These are phyloP conservation scores for Fraxinus pennsylvanica DNA, from an alignment of 257 asterid species.

Conservation along the genomic window DNA sequence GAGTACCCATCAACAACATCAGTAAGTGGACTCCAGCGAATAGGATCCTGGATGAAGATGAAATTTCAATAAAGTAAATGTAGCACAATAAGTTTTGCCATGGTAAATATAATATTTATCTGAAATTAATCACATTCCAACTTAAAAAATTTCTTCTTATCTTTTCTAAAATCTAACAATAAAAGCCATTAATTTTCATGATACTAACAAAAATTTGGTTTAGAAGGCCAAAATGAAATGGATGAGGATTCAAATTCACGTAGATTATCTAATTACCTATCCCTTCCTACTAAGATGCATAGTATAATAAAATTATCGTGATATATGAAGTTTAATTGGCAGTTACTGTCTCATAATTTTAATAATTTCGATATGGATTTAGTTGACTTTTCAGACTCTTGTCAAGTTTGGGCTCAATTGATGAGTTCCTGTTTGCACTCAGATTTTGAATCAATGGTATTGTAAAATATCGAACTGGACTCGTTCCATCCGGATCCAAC, in stretches of 20 bases:
- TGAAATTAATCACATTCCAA: slow-evolving; percentile 1
- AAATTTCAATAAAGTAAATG: slow-evolving; percentile 22
- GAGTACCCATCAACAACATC: slow-evolving; percentile 99
- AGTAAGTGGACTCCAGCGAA: slow-evolving; percentile 96
- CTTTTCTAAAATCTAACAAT: background rate
- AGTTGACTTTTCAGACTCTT: background rate
- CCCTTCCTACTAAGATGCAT: background rate
- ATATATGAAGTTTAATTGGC: background rate
- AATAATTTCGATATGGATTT: background rate
- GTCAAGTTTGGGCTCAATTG: background rate
- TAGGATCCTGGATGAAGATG: slow-evolving; percentile 74
- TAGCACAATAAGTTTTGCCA: background rate
- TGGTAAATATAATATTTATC: slow-evolving; percentile 1
- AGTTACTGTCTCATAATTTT: background rate
- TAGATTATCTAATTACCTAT: background rate
- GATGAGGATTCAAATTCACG: background rate
- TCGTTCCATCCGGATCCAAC: background rate
- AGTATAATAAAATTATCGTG: background rate
- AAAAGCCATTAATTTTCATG: background rate
- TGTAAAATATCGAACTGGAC: background rate
- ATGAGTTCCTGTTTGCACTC: background rate
- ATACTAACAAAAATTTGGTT: background rate
- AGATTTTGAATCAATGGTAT: background rate
- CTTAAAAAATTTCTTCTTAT: background rate
- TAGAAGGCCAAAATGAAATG: background rate